Evolutionary conservation across 192 early-diverging fungal species (phyloP), one percentile per base, ranked within the genome.

Genomic region (Paraglomus brasilianum): DNA sequence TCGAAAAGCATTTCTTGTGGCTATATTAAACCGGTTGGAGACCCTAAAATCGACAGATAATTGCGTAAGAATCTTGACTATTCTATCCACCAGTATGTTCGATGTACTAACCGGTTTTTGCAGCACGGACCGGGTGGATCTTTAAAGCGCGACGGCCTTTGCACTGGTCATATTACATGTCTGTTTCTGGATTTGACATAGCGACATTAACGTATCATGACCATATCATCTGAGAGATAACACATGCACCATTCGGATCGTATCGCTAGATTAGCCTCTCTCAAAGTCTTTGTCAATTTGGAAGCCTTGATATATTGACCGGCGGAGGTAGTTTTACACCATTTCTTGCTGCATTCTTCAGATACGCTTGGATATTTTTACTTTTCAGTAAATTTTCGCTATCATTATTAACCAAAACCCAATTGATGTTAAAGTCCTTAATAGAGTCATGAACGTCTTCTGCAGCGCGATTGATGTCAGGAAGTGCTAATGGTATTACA

Each of bases 391-490:
- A 41, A 10, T 89, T 85, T 15, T 95, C 93, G 43, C 82, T 83
- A 0, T 77, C 78, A 5, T 71, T 74, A 70, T 91, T 88, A 30
- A 84, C 83, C 36, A 95, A 72, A 7, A 94, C 74, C 40, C 72
- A 69, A n/a, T 60, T 75, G 4, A 85, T 71, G 46, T 80, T 78
- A 60, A 91, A 88, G 47, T 92, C 88, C 78, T 81, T 57, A 91
- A 79, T 63, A 94, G 53, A 9, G 78, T 72, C 4, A 82, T 78
- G n/a, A n/a, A 91, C 79, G 65, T 93, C 91, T 50, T 95, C 92
- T 19, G 81, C 73, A 24, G 88, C 71, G 14, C 89, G 82, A 22
- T 70, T 60, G 1, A 71, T 71, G 64, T 95, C 93, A 14, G 84
- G 83, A 50, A 84, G 81, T n/a, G 86, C 72, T 5, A 93, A 66